Evolutionary conservation across 1,284 basidiomycete species (phyloP).

Genomic region (Stygiomarasmius scandens): DNA sequence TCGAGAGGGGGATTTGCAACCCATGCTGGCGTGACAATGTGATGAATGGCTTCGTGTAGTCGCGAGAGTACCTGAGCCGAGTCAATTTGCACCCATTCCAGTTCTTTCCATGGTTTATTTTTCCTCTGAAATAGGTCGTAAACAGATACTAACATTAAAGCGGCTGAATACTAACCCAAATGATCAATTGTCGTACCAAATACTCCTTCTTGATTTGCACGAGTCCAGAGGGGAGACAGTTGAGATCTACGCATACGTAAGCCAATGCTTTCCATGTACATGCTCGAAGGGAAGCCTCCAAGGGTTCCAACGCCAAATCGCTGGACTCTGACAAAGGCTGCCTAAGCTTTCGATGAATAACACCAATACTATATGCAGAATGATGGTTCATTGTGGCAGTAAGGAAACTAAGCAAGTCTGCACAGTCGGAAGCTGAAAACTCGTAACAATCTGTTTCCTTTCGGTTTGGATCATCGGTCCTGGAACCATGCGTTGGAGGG

Average conservation of each 20-base stretch:
- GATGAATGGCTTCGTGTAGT: neutral
- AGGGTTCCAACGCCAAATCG: neutral
- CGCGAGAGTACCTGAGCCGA: neutral
- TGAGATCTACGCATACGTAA: neutral
- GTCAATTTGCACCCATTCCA: neutral
- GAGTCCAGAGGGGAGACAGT: neutral
- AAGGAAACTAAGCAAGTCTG: neutral
- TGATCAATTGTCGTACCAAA: neutral
- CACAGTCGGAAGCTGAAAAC: neutral
- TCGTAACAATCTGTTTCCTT: neutral
- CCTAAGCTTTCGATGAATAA: slow-evolving; percentile 3
- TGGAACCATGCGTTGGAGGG: neutral
- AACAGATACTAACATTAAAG: neutral
- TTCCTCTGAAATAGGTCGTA: neutral
- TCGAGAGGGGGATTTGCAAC: neutral
- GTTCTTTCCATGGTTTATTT: neutral
- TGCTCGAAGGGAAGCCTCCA: neutral
- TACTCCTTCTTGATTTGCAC: neutral
- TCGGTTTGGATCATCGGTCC: neutral
- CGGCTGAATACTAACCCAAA: slow-evolving; percentile 7
- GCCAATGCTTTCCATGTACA: neutral
- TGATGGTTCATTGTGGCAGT: slow-evolving; percentile 3
- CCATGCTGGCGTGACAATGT: neutral
- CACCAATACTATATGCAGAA: slow-evolving; percentile 6
- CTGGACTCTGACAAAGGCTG: neutral